These are phyloP conservation scores for Naganishia friedmannii DNA, from an alignment of 768 basidiomycete species.

Conservation along the genomic window DNA sequence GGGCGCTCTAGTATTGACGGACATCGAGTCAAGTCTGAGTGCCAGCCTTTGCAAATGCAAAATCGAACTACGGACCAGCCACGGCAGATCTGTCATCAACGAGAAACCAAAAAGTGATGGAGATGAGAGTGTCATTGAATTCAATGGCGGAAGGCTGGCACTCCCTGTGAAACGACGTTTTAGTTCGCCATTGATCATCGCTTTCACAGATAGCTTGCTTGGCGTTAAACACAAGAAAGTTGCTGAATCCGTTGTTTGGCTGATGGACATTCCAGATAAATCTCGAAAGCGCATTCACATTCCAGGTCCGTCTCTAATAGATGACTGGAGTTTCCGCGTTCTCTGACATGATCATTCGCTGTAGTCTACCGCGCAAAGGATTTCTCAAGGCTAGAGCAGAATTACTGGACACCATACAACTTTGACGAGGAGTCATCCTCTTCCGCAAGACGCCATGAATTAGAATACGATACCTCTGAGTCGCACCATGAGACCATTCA, in stretches of 20 bases:
- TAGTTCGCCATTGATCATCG: constrained; percentile 22
- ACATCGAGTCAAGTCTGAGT: background rate
- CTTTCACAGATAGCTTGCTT: constrained; percentile 6
- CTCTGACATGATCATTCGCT: background rate
- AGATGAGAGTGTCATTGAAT: constrained; percentile 1
- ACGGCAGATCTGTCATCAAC: background rate
- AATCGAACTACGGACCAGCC: constrained; percentile 1
- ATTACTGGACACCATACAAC: constrained; percentile 24
- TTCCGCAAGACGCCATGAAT: background rate
- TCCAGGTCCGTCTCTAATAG: constrained; percentile 7
- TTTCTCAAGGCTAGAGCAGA: constrained; percentile 21
- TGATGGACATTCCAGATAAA: constrained; percentile 17
- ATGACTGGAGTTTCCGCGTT: background rate
- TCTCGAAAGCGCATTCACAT: constrained; percentile 11
- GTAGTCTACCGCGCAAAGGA: constrained; percentile 23
- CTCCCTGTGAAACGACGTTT: constrained; percentile 22
- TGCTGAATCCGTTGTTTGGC: constrained; percentile 24
- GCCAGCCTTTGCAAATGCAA: background rate
- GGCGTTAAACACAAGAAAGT: background rate
- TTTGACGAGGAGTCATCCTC: constrained; percentile 6
- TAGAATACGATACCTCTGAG: background rate
- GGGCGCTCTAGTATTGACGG: constrained; percentile 5
- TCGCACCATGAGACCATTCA: constrained; percentile 4
- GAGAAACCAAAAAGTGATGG: background rate
- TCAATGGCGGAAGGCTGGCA: background rate